Percentiles rank a stretch among this genome's conserved stretches.
Evolutionary conservation across 1,284 basidiomycete species (phyloP).

Genomic region (Microbotryum scabiosae): DNA sequence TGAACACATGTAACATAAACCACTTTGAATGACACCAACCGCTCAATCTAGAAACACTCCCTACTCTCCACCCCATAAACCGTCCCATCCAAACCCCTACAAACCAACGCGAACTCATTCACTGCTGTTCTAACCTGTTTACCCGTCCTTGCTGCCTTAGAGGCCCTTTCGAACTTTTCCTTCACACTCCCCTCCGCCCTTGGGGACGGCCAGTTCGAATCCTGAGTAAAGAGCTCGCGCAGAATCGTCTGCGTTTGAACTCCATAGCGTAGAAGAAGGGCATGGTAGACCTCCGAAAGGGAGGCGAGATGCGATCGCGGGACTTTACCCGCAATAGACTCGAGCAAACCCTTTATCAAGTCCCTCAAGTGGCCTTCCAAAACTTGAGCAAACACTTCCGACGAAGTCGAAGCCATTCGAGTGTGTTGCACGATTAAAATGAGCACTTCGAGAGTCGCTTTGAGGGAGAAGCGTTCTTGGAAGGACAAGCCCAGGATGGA

Average conservation of each 20-base stretch:
- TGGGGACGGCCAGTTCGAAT: slow-evolving; percentile 18
- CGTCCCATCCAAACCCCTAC: slow-evolving; percentile 32
- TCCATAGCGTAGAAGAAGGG: slow-evolving; percentile 29
- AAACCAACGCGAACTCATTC: slow-evolving; percentile 31
- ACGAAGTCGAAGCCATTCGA: slow-evolving; percentile 18
- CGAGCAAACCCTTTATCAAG: slow-evolving; percentile 21
- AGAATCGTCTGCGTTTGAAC: slow-evolving; percentile 25
- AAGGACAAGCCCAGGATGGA: slow-evolving; percentile 26
- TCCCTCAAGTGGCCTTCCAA: slow-evolving; percentile 12
- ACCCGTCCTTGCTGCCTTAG: slow-evolving; percentile 24
- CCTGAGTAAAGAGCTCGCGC: slow-evolving; percentile 18
- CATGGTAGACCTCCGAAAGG: slow-evolving; percentile 35
- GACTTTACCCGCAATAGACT: slow-evolving; percentile 24
- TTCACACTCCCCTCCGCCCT: slow-evolving; percentile 23
- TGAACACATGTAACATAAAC: no score
- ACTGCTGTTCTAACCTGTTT: slow-evolving; percentile 30
- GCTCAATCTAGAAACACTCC: neutral
- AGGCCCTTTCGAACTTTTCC: slow-evolving; percentile 22
- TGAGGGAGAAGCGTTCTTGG: slow-evolving; percentile 34
- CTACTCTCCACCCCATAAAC: slow-evolving; percentile 21
- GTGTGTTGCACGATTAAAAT: slow-evolving; percentile 31
- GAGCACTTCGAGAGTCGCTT: slow-evolving; percentile 29
- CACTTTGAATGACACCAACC: no score
- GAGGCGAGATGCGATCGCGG: slow-evolving; percentile 31
- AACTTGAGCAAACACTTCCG: slow-evolving; percentile 11